Evolutionary conservation across 225 moss, liverwort and hornwort genomes (phyloP).

Genomic region (Marchantia paleacea): DNA sequence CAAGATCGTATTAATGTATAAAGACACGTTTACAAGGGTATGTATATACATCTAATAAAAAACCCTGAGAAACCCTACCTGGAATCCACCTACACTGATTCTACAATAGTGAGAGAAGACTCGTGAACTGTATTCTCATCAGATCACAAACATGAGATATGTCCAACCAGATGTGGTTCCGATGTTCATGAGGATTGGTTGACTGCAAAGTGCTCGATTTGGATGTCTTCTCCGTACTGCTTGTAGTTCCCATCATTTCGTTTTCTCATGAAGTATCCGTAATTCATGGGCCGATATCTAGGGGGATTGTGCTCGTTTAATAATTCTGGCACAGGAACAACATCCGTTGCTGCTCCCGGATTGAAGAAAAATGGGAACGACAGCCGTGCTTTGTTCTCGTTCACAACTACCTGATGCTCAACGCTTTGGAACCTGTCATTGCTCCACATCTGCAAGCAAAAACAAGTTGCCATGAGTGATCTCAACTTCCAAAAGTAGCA

Average conservation of each 20-base stretch:
- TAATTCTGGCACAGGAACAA: constrained; percentile 32
- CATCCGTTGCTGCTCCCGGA: constrained; percentile 9
- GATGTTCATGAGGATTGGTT: constrained; percentile 1
- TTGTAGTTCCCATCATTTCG: constrained; percentile 36
- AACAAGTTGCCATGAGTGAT: neutral
- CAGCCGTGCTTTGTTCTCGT: constrained; percentile 33
- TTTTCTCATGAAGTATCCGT: constrained; percentile 32
- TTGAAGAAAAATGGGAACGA: constrained; percentile 36
- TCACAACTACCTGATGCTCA: constrained; percentile 41
- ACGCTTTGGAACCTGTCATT: constrained; percentile 40
- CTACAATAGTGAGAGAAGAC: too few relatives aligned
- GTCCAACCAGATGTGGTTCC: too few relatives aligned
- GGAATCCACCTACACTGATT: too few relatives aligned
- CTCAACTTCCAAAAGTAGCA: neutral
- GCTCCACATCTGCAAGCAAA: constrained; percentile 39
- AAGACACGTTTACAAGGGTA: too few relatives aligned
- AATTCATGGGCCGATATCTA: constrained; percentile 28
- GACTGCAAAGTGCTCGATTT: constrained; percentile 43
- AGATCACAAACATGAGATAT: too few relatives aligned
- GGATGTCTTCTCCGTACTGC: constrained; percentile 37
- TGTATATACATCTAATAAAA: too few relatives aligned
- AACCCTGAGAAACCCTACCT: too few relatives aligned
- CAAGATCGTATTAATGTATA: too few relatives aligned
- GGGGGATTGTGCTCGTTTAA: constrained; percentile 34
- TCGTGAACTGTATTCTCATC: too few relatives aligned